Evolutionary conservation across 2,329 filamentous ascomycete genomes (phyloP).

Genomic region (Pestalotiopsis fici): DNA sequence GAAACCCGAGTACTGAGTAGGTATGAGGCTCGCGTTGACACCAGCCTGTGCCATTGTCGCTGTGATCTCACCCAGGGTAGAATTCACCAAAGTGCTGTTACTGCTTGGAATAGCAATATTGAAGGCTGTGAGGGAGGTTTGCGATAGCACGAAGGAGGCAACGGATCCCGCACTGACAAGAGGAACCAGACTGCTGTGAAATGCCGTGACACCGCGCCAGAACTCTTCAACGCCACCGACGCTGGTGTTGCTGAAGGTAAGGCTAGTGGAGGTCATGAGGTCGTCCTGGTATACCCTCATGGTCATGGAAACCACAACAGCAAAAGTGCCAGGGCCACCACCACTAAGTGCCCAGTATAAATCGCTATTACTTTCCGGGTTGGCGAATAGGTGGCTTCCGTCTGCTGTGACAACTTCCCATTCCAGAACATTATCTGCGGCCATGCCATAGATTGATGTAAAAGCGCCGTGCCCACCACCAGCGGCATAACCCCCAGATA

Average conservation of each 20-base stretch:
- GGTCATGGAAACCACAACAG: conserved; percentile 56
- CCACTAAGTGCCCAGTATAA: conserved; percentile 65
- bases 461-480: conserved; percentile 61
- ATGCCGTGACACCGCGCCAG: conserved; percentile 4
- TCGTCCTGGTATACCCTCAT: conserved; percentile 47
- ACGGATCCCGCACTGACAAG: not conserved
- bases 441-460: conserved; percentile 53
- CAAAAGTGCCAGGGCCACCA: conserved; percentile 55
- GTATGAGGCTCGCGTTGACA: not conserved
- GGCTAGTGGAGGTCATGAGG: conserved; percentile 40
- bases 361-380: conserved; percentile 47
- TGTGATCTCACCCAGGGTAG: not conserved
- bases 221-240: not conserved
- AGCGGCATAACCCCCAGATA: conserved; percentile 13
- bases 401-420: conserved; percentile 54
- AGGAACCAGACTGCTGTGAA: not conserved
- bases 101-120: not conserved
- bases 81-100: not conserved
- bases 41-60: not conserved
- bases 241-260: conserved; percentile 38
- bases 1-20: not conserved
- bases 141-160: not conserved
- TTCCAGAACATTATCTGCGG: conserved; percentile 58
- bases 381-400: conserved; percentile 49
- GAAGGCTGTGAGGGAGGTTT: not conserved